A percentile compares a stretch with the other conserved stretches of the same genome.
These are phyloP conservation scores for Pholiota conissans DNA, from an alignment of 768 basidiomycete species.

Conservation along the genomic window DNA sequence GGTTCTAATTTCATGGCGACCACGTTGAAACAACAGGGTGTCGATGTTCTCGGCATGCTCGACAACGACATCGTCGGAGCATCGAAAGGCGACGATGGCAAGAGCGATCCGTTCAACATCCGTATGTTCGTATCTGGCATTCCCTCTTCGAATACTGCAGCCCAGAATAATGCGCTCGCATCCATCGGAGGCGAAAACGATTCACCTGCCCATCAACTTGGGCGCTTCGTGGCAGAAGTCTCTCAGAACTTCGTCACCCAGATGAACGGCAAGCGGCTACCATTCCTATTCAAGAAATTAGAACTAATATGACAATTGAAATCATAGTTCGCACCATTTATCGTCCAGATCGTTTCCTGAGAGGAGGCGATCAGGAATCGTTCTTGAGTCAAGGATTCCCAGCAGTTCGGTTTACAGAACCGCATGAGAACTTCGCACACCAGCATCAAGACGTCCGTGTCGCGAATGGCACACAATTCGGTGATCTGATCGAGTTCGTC, in stretches of 20 bases:
- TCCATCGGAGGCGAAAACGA: constrained; percentile 57
- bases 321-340: constrained; percentile 48
- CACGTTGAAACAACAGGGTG: constrained; percentile 38
- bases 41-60: constrained; percentile 58
- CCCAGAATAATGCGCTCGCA: constrained; percentile 32
- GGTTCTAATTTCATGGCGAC: constrained; percentile 50
- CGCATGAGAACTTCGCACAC: constrained; percentile 56
- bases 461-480: constrained; percentile 50
- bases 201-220: constrained; percentile 50
- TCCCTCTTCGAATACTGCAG: constrained; percentile 41
- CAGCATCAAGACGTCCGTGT: constrained; percentile 59
- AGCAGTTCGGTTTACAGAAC: constrained; percentile 57
- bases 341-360: constrained; percentile 52
- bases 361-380: constrained; percentile 54
- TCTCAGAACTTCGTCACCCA: constrained; percentile 43
- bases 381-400: constrained; percentile 52
- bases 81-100: constrained; percentile 47
- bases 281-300: not conserved
- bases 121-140: constrained; percentile 54
- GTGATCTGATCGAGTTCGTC: constrained; percentile 52
- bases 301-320: not conserved
- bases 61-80: constrained; percentile 60
- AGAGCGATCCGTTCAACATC: constrained; percentile 45
- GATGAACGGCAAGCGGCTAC: constrained; percentile 43
- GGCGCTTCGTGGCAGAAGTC: constrained; percentile 51